Evolutionary conservation across 1,284 basidiomycete species (phyloP), one percentile per base, ranked within the genome.

Genomic region (Cutaneotrichosporon daszewskae): DNA sequence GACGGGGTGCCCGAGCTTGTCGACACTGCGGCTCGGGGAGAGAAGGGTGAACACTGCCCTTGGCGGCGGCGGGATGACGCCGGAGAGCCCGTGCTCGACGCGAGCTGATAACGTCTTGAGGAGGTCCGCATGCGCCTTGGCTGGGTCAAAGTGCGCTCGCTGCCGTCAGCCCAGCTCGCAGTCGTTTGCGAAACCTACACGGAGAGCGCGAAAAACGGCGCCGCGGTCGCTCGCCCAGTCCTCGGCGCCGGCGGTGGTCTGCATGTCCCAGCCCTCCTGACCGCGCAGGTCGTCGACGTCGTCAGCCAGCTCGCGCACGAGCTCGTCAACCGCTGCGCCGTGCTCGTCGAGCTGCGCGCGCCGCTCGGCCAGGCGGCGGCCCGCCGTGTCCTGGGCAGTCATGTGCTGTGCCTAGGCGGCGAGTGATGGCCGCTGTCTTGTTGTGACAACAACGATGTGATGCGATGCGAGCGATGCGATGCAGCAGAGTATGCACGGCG

Each of bases 191-290:
- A 20, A 10, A 33, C 18, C 32, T 5, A 70, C 69, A 49, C 65
- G 52, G 14, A 69, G 43, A 29, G 60, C 59, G n/a, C 69, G 54
- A 49, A 59, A 70, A 6, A 63, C 57, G 11, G 50, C 57, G 13
- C 51, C 59, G 1, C 32, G 37, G 54, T 72, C 69, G 5, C 45
- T 44, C 1, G 58, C 49, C 69, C 69, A 72, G 10, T 60, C 60
- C 2, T 49, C 49, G 8, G 61, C 58, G 7, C 67, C 68, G 8
- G 38, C 34, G n/a, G 45, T 49, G 0, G 53, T 58, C 1, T 51
- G 51, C 5, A 47, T 34, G 43, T 68, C 63, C 69, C 69, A 72
- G 1, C 54, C 62, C 34, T 62, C 63, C 31, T 66, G 58, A 0
- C 58, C 50, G 10, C 48, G 41, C 2, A 71, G 53, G 13, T 57